Percentiles rank a stretch among this genome's conserved stretches.
Evolutionary conservation across 129 eudicot genomes (phyloP).

Genomic region (Erigeron canadensis): DNA sequence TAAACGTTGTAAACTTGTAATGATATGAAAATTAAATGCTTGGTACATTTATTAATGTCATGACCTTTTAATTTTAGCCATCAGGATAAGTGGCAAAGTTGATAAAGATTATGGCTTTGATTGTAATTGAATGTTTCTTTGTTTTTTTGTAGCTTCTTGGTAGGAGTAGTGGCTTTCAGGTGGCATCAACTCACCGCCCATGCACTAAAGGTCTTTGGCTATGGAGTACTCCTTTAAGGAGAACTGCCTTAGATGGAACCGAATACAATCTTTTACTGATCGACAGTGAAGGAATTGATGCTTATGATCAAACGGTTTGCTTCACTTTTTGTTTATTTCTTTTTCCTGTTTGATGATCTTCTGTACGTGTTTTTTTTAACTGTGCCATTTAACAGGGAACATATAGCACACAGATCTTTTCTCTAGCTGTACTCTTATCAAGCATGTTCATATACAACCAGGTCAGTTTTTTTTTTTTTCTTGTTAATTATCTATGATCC

Average conservation of each 20-base stretch:
- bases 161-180: conserved; percentile 95
- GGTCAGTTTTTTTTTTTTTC: conserved; percentile 36
- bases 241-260: conserved; percentile 98
- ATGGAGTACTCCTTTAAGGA: conserved; percentile 95
- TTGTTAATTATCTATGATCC: not conserved
- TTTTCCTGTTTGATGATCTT: not conserved
- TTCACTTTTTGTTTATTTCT: conserved; percentile 9
- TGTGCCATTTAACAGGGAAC: conserved; percentile 66
- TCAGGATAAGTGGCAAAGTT: conserved; percentile 9
- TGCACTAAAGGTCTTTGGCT: conserved; percentile 99
- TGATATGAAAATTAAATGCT: conserved; percentile 4
- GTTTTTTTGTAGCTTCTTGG: conserved; percentile 78
- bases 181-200: conserved; percentile 94
- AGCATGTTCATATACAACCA: conserved; percentile 99
- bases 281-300: conserved; percentile 98
- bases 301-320: conserved; percentile 97
- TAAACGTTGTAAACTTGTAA: not conserved
- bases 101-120: conserved; percentile 9
- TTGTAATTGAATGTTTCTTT: not conserved
- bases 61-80: conserved; percentile 5
- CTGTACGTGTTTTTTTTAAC: not conserved
- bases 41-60: conserved; percentile 5
- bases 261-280: conserved; percentile 86
- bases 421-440: conserved; percentile 92
- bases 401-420: conserved; percentile 94